Evolutionary conservation across 192 early-diverging fungal species (phyloP).

Genomic region (Rhizoclosmatium globosum): DNA sequence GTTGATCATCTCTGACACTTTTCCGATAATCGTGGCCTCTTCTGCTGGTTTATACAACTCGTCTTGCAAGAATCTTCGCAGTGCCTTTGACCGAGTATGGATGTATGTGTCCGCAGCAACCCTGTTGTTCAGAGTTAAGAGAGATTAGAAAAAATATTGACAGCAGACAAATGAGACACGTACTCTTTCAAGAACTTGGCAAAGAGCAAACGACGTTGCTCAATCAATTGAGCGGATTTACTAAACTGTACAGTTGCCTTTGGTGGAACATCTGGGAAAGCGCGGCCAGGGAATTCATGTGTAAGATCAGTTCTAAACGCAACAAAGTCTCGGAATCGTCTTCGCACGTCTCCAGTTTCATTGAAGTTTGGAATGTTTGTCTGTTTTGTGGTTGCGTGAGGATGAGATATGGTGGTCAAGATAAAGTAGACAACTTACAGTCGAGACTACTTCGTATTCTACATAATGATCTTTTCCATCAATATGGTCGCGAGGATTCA

Average conservation of each 20-base stretch:
- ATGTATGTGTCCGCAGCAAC: neutral
- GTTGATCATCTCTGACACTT: no score
- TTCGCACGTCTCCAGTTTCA: neutral
- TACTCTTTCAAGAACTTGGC: constrained; percentile 8
- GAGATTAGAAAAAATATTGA: neutral
- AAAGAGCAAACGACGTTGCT: neutral
- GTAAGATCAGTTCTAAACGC: constrained; percentile 5
- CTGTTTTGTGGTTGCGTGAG: neutral
- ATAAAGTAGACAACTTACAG: neutral
- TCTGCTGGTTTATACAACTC: neutral
- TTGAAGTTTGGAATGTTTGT: neutral
- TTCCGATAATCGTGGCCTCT: no score
- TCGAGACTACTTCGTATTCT: constrained; percentile 19
- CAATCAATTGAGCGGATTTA: constrained; percentile 6
- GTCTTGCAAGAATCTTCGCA: neutral
- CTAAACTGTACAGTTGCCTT: neutral
- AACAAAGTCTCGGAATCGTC: constrained; percentile 19
- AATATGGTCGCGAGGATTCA: constrained; percentile 5
- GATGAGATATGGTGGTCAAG: neutral
- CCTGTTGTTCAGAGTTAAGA: neutral
- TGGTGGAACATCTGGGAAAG: neutral
- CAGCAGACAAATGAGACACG: neutral
- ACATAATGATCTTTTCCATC: constrained; percentile 20
- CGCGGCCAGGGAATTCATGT: constrained; percentile 13
- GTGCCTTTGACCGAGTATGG: neutral